A percentile compares a stretch with the other conserved stretches of the same genome.
Conservation (phyloP, 805 yeast genomes). For the Torulaspora indica region DNA sequence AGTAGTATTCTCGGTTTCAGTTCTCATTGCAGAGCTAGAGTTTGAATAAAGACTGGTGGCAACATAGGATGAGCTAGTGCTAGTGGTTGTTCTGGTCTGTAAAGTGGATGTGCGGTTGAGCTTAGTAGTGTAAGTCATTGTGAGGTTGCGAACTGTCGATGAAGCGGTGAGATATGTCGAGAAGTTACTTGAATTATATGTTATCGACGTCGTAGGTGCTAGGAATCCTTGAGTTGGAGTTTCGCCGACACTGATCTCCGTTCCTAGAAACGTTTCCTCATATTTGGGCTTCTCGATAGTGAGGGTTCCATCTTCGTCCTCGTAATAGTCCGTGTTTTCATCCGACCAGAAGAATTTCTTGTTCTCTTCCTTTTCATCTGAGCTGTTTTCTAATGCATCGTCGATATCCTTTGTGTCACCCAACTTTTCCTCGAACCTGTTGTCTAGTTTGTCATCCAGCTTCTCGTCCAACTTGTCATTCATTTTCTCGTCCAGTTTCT, state of each 20-base stretch:
- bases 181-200: not conserved
- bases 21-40: not conserved
- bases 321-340: not conserved
- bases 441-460: not conserved
- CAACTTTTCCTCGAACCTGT: not conserved
- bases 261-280: conserved; percentile 8
- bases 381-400: not conserved
- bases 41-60: not conserved
- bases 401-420: conserved; percentile 1
- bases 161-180: not conserved
- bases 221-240: not conserved
- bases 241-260: conserved; percentile 4
- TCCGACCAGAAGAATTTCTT: conserved; percentile 1
- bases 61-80: not conserved
- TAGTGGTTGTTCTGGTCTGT: not conserved
- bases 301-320: not conserved
- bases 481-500: not conserved
- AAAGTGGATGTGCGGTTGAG: not conserved
- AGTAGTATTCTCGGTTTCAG: not conserved
- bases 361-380: conserved; percentile 3
- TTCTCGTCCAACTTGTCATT: not conserved
- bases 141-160: not conserved
- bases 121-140: not conserved
- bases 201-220: not conserved
- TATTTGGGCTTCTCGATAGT: conserved; percentile 3